phyloP scores from a whole-genome alignment of 2,329 filamentous ascomycete genomes.

The Phaeosphaeria sp. region DNA sequence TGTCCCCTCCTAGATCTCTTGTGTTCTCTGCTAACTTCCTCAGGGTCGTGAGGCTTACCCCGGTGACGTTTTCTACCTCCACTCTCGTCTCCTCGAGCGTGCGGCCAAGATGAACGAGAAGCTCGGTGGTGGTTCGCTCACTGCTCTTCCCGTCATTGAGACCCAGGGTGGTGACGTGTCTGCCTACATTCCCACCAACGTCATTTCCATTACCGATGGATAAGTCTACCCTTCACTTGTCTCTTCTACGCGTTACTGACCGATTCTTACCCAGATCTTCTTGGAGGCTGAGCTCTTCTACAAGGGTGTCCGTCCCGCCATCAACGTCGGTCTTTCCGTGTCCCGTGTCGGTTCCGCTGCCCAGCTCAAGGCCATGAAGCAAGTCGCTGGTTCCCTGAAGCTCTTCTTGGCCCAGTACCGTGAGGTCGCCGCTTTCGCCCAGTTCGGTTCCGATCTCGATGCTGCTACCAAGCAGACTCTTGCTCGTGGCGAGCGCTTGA shows the following conservation, averaged over 20 bases:
- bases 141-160: conserved; percentile 92
- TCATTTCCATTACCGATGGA: conserved; percentile 99
- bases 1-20: background rate
- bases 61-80: conserved; percentile 67
- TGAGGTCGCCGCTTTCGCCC: conserved; percentile 99
- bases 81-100: conserved; percentile 93
- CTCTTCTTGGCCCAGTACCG: conserved; percentile 99
- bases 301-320: conserved; percentile 99
- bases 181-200: conserved; percentile 99
- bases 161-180: conserved; percentile 99
- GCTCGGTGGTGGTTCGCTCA: conserved; percentile 94
- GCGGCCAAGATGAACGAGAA: conserved; percentile 98
- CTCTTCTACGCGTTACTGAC: too few species aligned
- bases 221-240: conserved; percentile 43
- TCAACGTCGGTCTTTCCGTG: conserved; percentile 99
- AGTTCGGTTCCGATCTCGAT: conserved; percentile 99
- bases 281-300: conserved; percentile 99
- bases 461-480: conserved; percentile 93
- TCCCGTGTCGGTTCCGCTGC: conserved; percentile 99
- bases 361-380: conserved; percentile 99
- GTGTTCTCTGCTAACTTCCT: too few species aligned
- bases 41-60: conserved; percentile 97
- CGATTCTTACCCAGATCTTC: conserved; percentile 77
- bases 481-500: conserved; percentile 96
- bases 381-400: conserved; percentile 99